These are phyloP conservation scores for Trapa incisa DNA, from an alignment of 345 rosid genomes.

Conservation along the genomic window DNA sequence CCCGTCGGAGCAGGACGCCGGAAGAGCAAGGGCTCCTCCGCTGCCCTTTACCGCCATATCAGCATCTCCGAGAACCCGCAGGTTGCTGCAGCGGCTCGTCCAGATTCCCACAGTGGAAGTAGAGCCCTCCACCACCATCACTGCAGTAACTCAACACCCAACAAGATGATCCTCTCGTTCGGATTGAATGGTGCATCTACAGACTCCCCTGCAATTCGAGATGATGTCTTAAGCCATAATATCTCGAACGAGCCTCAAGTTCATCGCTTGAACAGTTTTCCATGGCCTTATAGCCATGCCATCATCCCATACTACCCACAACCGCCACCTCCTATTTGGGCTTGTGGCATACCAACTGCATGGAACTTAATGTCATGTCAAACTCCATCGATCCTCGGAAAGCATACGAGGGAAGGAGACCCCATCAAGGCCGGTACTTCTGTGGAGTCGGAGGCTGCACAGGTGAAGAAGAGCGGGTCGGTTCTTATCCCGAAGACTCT, in stretches of 20 bases:
- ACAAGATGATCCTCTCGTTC: slow-evolving; percentile 53
- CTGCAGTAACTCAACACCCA: slow-evolving; percentile 31
- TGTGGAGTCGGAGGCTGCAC: too few species aligned
- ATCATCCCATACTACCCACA: slow-evolving; percentile 49
- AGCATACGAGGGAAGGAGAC: slow-evolving; percentile 56
- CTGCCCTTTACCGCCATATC: slow-evolving; percentile 44
- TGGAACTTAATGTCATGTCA: slow-evolving; percentile 42
- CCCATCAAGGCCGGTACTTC: slow-evolving; percentile 15
- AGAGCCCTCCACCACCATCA: slow-evolving; percentile 20
- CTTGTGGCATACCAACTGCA: slow-evolving; percentile 26
- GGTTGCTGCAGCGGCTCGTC: slow-evolving; percentile 44
- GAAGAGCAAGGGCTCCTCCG: slow-evolving; percentile 55
- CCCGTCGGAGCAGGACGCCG: slow-evolving; percentile 89
- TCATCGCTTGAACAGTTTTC: slow-evolving; percentile 48
- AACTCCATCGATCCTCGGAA: slow-evolving; percentile 44
- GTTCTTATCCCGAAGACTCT: slow-evolving; percentile 58
- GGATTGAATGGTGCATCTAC: slow-evolving; percentile 20
- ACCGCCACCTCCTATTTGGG: slow-evolving; percentile 29
- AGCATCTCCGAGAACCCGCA: slow-evolving; percentile 64
- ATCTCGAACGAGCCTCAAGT: slow-evolving; percentile 23
- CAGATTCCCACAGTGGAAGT: slow-evolving; percentile 30
- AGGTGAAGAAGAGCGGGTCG: slow-evolving; percentile 37
- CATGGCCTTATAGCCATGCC: slow-evolving; percentile 60
- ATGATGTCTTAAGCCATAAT: slow-evolving; percentile 10
- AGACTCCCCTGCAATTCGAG: background rate